Evolutionary conservation across 106 monocot genomes (phyloP).

Genomic region (Dendrobium officinale): DNA sequence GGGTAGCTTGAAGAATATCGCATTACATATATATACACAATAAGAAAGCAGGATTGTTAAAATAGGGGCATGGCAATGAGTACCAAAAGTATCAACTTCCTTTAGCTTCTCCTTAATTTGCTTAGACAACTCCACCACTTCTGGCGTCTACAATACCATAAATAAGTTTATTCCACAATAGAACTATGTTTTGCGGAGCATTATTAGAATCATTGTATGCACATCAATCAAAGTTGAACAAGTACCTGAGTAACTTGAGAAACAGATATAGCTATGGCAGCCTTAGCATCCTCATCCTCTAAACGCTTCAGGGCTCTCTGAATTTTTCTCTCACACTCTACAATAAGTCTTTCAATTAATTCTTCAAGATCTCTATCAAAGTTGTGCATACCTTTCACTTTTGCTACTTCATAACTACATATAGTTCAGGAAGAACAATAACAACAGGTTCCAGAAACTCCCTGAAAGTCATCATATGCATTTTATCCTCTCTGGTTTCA

Average conservation of each 20-base stretch:
- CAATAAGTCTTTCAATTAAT: slow-evolving; percentile 77
- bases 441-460: not conserved
- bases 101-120: slow-evolving; percentile 85
- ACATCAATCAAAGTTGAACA: not conserved
- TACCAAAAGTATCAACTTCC: slow-evolving; percentile 77
- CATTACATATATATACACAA: too few relatives aligned
- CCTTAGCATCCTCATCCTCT: slow-evolving; percentile 84
- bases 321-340: slow-evolving; percentile 93
- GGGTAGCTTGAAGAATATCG: too few relatives aligned
- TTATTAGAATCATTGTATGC: not conserved
- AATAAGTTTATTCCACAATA: not conserved
- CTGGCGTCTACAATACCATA: slow-evolving; percentile 41
- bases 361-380: slow-evolving; percentile 89
- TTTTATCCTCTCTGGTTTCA: too few relatives aligned
- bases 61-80: too few relatives aligned
- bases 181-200: not conserved
- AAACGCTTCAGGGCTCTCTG: slow-evolving; percentile 88
- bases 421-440: slow-evolving; percentile 16
- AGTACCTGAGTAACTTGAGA: slow-evolving; percentile 79
- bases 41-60: too few relatives aligned
- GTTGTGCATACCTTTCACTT: slow-evolving; percentile 53
- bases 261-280: slow-evolving; percentile 94
- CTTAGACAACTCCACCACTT: slow-evolving; percentile 76
- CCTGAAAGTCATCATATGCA: not conserved
- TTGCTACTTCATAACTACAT: slow-evolving; percentile 84